A percentile compares a stretch with the other conserved stretches of the same genome.
These are phyloP conservation scores for Metschnikowia shivogae DNA, from an alignment of 805 yeast genomes.

Conservation along the genomic window DNA sequence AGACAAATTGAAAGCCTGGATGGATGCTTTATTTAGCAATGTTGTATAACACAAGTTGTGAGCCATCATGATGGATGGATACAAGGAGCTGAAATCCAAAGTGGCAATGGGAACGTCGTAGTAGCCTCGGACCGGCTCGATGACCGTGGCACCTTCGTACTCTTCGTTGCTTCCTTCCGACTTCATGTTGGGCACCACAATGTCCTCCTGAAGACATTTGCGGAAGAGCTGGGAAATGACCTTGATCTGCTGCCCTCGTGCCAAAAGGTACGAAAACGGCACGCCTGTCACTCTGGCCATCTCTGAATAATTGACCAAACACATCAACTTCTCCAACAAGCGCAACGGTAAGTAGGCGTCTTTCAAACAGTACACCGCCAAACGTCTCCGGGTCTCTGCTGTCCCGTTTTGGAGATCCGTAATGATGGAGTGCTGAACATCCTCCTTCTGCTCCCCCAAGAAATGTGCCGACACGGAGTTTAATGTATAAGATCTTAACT, in stretches of 20 bases:
- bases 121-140: constrained; percentile 93
- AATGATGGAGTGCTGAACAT: constrained; percentile 94
- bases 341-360: constrained; percentile 93
- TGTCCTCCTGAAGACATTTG: constrained; percentile 80
- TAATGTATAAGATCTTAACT: constrained; percentile 87
- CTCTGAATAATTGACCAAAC: constrained; percentile 93
- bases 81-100: constrained; percentile 92
- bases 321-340: constrained; percentile 88
- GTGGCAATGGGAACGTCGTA: constrained; percentile 98
- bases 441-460: constrained; percentile 93
- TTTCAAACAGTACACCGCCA: constrained; percentile 95
- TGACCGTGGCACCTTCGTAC: constrained; percentile 98
- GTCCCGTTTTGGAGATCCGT: constrained; percentile 92
- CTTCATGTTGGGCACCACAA: constrained; percentile 87
- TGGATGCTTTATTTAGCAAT: constrained; percentile 62
- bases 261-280: constrained; percentile 81
- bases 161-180: constrained; percentile 82
- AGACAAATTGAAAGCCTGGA: constrained; percentile 57
- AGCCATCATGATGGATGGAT: constrained; percentile 90
- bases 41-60: constrained; percentile 95
- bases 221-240: constrained; percentile 93
- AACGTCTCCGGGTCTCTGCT: constrained; percentile 85
- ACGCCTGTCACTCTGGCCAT: constrained; percentile 99
- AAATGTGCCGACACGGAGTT: constrained; percentile 95
- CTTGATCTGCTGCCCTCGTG: constrained; percentile 97